Percentiles rank a stretch among this genome's conserved stretches.
Evolutionary conservation across 495 filamentous ascomycete genomes (phyloP).

Genomic region (Pyrenula aspistea): DNA sequence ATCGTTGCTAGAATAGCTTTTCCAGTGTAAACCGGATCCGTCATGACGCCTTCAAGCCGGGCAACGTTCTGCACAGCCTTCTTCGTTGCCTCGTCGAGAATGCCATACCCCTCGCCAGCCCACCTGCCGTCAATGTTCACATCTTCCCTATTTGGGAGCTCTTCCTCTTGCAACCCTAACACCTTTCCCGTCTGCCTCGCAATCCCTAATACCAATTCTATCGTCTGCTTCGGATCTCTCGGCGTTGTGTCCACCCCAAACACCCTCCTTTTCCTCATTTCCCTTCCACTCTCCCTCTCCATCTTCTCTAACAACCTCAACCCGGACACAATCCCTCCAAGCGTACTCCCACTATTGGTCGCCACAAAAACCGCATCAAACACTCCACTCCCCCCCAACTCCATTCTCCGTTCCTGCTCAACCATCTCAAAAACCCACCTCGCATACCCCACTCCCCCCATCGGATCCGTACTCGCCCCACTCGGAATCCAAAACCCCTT

Average conservation of each 20-base stretch:
- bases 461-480: constrained; percentile 26
- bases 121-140: constrained; percentile 24
- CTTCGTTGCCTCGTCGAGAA: constrained; percentile 16
- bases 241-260: constrained; percentile 26
- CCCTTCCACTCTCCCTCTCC: neutral
- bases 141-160: constrained; percentile 17
- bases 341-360: constrained; percentile 26
- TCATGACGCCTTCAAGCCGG: constrained; percentile 16
- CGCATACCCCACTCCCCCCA: constrained; percentile 28
- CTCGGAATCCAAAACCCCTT: constrained; percentile 26
- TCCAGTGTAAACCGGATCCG: constrained; percentile 29
- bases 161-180: constrained; percentile 17
- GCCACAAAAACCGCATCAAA: constrained; percentile 29
- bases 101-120: constrained; percentile 21
- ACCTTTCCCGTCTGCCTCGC: constrained; percentile 15
- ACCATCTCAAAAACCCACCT: constrained; percentile 26
- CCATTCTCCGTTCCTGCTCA: constrained; percentile 16
- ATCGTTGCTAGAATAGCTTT: constrained; percentile 23
- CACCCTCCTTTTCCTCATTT: constrained; percentile 8
- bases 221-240: constrained; percentile 18
- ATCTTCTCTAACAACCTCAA: constrained; percentile 22
- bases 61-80: constrained; percentile 15
- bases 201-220: constrained; percentile 20
- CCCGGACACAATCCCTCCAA: constrained; percentile 25
- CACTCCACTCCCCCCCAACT: constrained; percentile 9